phyloP scores from a whole-genome alignment of 306 rosid genomes.

The Mimosa bimucronata region DNA sequence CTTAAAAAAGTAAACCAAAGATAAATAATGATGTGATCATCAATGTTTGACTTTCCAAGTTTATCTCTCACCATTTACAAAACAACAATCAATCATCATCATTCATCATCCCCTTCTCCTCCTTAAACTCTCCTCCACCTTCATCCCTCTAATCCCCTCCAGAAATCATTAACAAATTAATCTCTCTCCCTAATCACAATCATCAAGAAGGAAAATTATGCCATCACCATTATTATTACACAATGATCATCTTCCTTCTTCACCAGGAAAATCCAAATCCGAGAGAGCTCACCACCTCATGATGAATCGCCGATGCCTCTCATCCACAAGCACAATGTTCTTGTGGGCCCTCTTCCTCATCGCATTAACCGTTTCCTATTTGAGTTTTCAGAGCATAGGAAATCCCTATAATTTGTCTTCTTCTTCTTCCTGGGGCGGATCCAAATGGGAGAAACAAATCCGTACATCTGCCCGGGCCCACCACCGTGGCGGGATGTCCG shows the following conservation, averaged over 20 bases:
- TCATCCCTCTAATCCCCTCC: neutral
- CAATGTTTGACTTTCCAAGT: neutral
- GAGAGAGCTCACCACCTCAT: constrained; percentile 58
- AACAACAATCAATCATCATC: constrained; percentile 27
- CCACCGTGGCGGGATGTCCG: constrained; percentile 74
- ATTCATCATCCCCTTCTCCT: neutral
- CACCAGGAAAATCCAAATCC: constrained; percentile 90
- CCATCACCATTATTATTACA: constrained; percentile 67
- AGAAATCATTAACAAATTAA: too few relatives aligned
- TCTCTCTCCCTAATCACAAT: neutral
- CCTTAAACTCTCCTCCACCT: neutral
- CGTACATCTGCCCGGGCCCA: constrained; percentile 72
- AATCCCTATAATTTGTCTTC: constrained; percentile 47
- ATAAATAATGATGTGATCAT: neutral
- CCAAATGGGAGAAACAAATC: constrained; percentile 93
- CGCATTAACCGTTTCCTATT: constrained; percentile 76
- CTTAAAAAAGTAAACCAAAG: too few relatives aligned
- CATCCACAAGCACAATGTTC: constrained; percentile 91
- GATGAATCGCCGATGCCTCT: constrained; percentile 81
- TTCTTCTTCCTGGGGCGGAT: constrained; percentile 87
- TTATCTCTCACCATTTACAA: constrained; percentile 49
- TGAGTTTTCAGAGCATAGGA: constrained; percentile 77
- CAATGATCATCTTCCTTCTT: constrained; percentile 70
- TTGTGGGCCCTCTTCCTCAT: constrained; percentile 80
- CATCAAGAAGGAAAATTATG: neutral